Percentiles rank a stretch among this genome's conserved stretches.
phyloP scores from a whole-genome alignment of 176 grass and related monocot species.

The Oryza nivara region DNA sequence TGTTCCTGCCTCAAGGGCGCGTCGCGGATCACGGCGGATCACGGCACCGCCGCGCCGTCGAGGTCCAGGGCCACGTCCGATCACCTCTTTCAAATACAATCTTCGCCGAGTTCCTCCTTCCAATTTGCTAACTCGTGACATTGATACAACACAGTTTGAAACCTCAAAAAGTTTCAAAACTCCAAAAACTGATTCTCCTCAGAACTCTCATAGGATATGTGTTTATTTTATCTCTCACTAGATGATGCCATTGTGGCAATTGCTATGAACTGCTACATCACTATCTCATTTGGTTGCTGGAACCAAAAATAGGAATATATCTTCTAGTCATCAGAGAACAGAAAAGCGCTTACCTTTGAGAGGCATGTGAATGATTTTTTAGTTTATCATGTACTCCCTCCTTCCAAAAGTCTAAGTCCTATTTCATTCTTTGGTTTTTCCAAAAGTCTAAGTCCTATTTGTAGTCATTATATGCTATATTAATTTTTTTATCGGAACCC shows the following conservation, averaged over 20 bases:
- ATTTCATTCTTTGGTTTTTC: too few relatives aligned
- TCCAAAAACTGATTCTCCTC: slow-evolving; percentile 12
- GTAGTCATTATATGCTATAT: too few relatives aligned
- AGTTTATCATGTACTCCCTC: background rate
- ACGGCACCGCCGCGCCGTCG: too few relatives aligned
- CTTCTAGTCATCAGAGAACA: slow-evolving; percentile 28
- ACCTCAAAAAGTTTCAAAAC: slow-evolving; percentile 3
- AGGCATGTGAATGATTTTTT: slow-evolving; percentile 18
- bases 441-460: too few relatives aligned
- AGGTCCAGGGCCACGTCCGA: too few relatives aligned
- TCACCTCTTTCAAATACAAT: too few relatives aligned
- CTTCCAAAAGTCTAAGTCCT: too few relatives aligned
- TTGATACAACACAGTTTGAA: background rate
- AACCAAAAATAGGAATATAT: slow-evolving; percentile 26
- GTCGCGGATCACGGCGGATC: too few relatives aligned
- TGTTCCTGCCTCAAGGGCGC: too few relatives aligned
- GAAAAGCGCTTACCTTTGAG: background rate
- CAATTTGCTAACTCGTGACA: too few relatives aligned
- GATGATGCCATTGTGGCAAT: background rate
- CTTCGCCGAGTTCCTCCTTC: too few relatives aligned
- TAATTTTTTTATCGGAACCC: too few relatives aligned
- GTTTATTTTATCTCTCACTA: slow-evolving; percentile 22
- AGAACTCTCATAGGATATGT: slow-evolving; percentile 3
- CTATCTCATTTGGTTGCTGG: slow-evolving; percentile 20
- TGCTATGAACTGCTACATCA: background rate